Evolutionary conservation across 2,329 filamentous ascomycete genomes (phyloP), one percentile per base, ranked within the genome.

Genomic region (Hymenoscyphus occultus): DNA sequence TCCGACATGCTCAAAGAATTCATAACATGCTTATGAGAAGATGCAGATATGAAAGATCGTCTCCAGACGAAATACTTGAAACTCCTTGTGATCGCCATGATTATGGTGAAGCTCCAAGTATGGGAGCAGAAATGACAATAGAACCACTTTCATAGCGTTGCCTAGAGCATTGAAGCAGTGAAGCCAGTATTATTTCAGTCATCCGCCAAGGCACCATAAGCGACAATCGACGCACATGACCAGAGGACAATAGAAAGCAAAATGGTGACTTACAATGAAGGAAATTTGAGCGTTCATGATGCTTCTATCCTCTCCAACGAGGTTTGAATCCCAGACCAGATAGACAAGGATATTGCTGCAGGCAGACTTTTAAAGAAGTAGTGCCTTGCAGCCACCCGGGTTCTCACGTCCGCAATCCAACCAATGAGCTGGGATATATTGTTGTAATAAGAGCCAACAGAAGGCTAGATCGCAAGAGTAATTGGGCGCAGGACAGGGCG

Each of bases 251-350:
- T n/a, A 65, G 16, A 22, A 39, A 57, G 59, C 40, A 62, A 57
- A 62, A 5, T 62, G 54, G 45, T 56, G 39, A 79, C 82, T 79
- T 78, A 85, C 84, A 74, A 86, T 78, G 69, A 86, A 84, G 39
- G 82, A 83, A 71, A 86, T 82, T 74, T 85, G 82, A 64, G 83
- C 82, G 71, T 83, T 84, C 83, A 86, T 86, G 69, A 66, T 79
- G 73, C 56, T 63, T 68, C 64, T 69, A 59, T 65, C 39, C 54
- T 51, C 59, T 63, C 65, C 66, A 64, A 68, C 65, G 67, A 66
- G 65, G 69, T 59, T 62, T 56, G 63, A 5, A 56, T 68, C 71
- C 63, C 69, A 62, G 42, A 32, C 39, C 54, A 64, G 62, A 28
- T 56, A 32, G 63, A 66, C 67, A 40, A 69, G 72, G 73, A 64